Evolutionary conservation across 768 basidiomycete genomes (phyloP).

Genomic region (Ephemerocybe angulata): DNA sequence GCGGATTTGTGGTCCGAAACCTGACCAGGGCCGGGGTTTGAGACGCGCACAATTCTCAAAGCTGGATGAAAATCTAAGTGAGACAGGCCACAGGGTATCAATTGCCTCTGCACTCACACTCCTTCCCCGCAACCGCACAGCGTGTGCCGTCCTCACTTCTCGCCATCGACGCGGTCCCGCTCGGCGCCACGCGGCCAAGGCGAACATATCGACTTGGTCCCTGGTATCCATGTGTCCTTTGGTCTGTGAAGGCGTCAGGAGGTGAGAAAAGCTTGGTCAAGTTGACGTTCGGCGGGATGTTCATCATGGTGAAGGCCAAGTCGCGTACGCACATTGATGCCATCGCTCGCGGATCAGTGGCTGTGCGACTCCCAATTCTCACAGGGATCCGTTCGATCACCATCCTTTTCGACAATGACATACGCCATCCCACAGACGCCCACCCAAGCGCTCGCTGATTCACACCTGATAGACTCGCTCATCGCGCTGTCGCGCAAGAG

Average conservation of each 20-base stretch:
- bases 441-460: constrained; percentile 37
- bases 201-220: constrained; percentile 52
- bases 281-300: too few species aligned
- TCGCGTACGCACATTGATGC: too few species aligned
- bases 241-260: constrained; percentile 38
- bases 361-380: too few species aligned
- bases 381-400: too few species aligned
- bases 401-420: too few species aligned
- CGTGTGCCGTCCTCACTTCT: constrained; percentile 62
- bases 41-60: constrained; percentile 57
- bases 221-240: constrained; percentile 37
- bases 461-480: constrained; percentile 57
- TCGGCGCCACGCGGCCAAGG: constrained; percentile 53
- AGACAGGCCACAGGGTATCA: background rate
- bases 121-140: constrained; percentile 76
- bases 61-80: constrained; percentile 31
- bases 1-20: constrained; percentile 48
- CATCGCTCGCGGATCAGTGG: too few species aligned
- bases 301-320: background rate
- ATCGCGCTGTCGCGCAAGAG: constrained; percentile 47
- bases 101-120: constrained; percentile 45
- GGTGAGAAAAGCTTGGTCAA: constrained; percentile 2
- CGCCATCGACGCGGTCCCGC: constrained; percentile 65
- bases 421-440: constrained; percentile 7
- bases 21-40: constrained; percentile 38